These are phyloP conservation scores for Chloris gayana DNA, from an alignment of 176 grass and related monocot species.

Conservation along the genomic window DNA sequence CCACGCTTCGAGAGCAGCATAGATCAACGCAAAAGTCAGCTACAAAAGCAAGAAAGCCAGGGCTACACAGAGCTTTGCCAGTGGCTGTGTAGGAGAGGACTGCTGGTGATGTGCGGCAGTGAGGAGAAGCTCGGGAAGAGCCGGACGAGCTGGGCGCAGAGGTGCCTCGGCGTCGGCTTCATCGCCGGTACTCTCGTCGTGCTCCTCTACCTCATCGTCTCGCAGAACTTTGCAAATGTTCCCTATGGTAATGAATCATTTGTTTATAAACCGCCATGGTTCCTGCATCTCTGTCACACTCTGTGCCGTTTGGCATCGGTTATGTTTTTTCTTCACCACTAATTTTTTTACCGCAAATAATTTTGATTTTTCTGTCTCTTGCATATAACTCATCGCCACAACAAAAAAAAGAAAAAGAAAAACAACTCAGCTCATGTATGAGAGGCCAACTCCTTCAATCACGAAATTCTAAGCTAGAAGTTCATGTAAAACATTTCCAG, in stretches of 20 bases:
- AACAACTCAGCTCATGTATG: neutral
- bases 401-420: too few species aligned
- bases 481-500: too few species aligned
- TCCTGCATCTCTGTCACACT: neutral
- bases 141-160: slow-evolving; percentile 37
- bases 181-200: slow-evolving; percentile 58
- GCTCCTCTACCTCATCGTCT: slow-evolving; percentile 57
- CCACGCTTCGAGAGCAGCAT: neutral
- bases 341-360: neutral
- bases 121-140: slow-evolving; percentile 37
- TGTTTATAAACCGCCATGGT: neutral
- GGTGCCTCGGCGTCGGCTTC: slow-evolving; percentile 50
- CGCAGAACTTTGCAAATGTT: slow-evolving; percentile 27
- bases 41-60: neutral
- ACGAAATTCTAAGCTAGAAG: neutral
- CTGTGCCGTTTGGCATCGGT: neutral
- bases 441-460: neutral
- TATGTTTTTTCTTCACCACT: too few species aligned
- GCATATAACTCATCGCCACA: neutral
- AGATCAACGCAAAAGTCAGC: neutral
- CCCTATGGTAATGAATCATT: slow-evolving; percentile 1
- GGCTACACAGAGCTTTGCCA: neutral
- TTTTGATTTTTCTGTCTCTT: neutral
- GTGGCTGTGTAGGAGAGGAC: neutral
- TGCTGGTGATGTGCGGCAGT: slow-evolving; percentile 12